These are phyloP conservation scores for Aspergillus alliaceus DNA, from an alignment of 2,329 filamentous ascomycete species.

Conservation along the genomic window DNA sequence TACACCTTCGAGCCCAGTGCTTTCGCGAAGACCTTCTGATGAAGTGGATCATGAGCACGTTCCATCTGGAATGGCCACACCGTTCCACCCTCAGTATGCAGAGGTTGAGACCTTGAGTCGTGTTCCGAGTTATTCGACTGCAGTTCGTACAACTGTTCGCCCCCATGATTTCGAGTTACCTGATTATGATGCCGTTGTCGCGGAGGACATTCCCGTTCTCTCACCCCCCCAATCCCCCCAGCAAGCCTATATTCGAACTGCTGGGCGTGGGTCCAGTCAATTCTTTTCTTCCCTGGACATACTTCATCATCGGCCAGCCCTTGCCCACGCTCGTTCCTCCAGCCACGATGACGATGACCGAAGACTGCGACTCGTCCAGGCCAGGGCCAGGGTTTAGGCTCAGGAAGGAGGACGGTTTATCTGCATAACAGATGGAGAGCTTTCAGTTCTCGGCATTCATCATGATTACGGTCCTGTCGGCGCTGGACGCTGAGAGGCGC, in stretches of 20 bases:
- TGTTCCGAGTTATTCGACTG: conserved; percentile 76
- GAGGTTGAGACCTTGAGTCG: conserved; percentile 68
- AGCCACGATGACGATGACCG: conserved; percentile 39
- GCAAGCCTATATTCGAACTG: conserved; percentile 39
- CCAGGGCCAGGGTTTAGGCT: conserved; percentile 33
- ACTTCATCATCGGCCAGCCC: conserved; percentile 23
- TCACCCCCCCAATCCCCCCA: conserved; percentile 38
- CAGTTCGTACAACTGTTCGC: conserved; percentile 64
- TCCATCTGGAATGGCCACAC: conserved; percentile 42
- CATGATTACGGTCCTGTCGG: conserved; percentile 5
- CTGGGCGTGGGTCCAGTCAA: conserved; percentile 27
- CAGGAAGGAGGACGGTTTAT: neutral
- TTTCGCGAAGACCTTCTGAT: conserved; percentile 49
- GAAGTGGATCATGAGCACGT: conserved; percentile 49
- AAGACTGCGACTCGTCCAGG: conserved; percentile 41
- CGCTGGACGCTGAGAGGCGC: conserved; percentile 16
- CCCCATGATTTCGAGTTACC: conserved; percentile 57
- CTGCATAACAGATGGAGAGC: neutral
- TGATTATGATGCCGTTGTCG: conserved; percentile 62
- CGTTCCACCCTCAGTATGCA: conserved; percentile 45
- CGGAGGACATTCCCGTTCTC: conserved; percentile 26
- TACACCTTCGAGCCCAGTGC: conserved; percentile 32
- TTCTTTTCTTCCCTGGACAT: conserved; percentile 28
- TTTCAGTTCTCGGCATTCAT: neutral
- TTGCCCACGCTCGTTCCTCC: conserved; percentile 25